These are phyloP conservation scores for Salix purpurea DNA, from an alignment of 345 rosid species.

Conservation along the genomic window DNA sequence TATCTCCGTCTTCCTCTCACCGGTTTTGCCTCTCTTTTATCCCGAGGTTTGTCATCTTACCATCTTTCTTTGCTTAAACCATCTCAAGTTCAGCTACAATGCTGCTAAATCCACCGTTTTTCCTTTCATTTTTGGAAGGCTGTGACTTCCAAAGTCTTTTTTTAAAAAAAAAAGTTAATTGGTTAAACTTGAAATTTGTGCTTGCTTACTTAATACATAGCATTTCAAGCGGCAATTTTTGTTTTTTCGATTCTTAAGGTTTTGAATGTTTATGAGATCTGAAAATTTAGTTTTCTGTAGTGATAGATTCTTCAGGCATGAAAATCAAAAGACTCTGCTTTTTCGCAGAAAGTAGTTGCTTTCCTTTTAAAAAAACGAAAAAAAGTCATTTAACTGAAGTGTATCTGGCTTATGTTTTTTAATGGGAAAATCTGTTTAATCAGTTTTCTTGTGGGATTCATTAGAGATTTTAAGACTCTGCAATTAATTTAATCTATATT, in stretches of 20 bases:
- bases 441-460: background rate
- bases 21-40: background rate
- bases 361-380: background rate
- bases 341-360: background rate
- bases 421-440: background rate
- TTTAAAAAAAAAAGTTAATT: no score
- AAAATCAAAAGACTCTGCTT: background rate
- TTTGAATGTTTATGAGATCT: background rate
- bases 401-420: background rate
- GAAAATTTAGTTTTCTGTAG: background rate
- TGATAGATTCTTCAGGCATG: background rate
- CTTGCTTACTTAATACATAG: no score
- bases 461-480: background rate
- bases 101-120: background rate
- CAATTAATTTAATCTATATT: background rate
- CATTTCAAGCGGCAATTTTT: no score
- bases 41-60: background rate
- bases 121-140: background rate
- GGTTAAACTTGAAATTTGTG: no score
- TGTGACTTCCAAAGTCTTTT: no score
- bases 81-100: background rate
- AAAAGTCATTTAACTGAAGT: background rate
- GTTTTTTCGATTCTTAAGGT: background rate
- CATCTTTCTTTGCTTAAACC: background rate
- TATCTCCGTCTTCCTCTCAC: background rate